Evolutionary conservation across 2,329 filamentous ascomycete species (phyloP).

Genomic region (Chaetothyriales sp.): DNA sequence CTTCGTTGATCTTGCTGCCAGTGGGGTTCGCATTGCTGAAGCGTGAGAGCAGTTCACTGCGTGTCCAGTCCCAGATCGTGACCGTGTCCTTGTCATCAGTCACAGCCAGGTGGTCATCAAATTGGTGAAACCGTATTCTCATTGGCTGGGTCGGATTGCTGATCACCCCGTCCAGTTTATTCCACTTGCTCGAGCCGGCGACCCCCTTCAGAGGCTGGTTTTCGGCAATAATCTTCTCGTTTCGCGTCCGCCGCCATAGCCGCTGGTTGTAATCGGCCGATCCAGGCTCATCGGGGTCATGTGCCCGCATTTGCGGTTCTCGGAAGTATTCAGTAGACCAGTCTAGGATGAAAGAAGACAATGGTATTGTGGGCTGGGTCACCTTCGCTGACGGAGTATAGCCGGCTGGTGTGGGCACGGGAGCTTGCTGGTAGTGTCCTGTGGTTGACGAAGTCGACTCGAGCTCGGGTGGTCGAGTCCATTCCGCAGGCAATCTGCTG

Average conservation of each 20-base stretch:
- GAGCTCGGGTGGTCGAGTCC: constrained; percentile 56
- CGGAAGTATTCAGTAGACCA: constrained; percentile 98
- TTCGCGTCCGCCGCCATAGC: constrained; percentile 80
- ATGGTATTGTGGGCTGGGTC: constrained; percentile 47
- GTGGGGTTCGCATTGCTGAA: constrained; percentile 92
- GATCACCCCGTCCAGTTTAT: constrained; percentile 64
- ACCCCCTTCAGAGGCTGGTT: constrained; percentile 88
- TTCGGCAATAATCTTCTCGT: constrained; percentile 79
- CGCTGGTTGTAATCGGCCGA: constrained; percentile 93
- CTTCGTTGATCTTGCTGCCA: constrained; percentile 82
- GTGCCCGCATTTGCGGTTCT: constrained; percentile 94
- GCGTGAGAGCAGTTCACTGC: constrained; percentile 55
- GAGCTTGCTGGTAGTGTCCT: constrained; percentile 60
- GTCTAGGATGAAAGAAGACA: constrained; percentile 73
- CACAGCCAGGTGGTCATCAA: constrained; percentile 87
- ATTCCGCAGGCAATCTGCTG: constrained; percentile 40
- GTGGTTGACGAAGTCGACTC: constrained; percentile 51
- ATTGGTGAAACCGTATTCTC: constrained; percentile 94
- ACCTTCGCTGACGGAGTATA: constrained; percentile 47
- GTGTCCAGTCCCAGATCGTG: constrained; percentile 84
- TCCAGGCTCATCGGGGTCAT: constrained; percentile 88
- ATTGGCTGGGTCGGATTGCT: constrained; percentile 80
- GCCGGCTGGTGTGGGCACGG: constrained; percentile 62
- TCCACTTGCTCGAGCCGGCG: constrained; percentile 76
- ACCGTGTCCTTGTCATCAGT: constrained; percentile 72